phyloP scores from a whole-genome alignment of 768 basidiomycete species.

The Russula sp. region DNA sequence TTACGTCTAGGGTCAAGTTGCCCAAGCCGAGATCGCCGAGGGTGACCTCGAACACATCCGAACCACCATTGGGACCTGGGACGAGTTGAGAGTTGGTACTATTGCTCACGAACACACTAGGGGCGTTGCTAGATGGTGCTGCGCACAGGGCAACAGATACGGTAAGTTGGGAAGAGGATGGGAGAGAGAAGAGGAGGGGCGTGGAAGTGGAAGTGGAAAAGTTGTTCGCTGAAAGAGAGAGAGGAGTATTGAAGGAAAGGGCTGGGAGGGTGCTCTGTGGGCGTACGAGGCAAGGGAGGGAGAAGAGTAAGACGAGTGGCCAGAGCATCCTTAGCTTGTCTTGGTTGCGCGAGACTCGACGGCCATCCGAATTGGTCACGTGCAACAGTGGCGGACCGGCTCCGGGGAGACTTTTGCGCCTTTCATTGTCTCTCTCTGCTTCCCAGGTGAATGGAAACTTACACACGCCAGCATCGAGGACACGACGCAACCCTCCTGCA shows the following conservation, averaged over 20 bases:
- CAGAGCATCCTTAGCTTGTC: background rate
- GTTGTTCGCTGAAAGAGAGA: conserved; percentile 18
- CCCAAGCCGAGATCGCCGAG: conserved; percentile 48
- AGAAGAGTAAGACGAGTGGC: background rate
- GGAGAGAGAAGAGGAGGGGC: conserved; percentile 35
- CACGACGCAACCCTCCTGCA: conserved; percentile 5
- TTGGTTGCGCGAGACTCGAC: too few relatives aligned
- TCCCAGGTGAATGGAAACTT: conserved; percentile 21
- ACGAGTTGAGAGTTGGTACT: conserved; percentile 37
- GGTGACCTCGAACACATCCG: conserved; percentile 48
- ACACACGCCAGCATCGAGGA: conserved; percentile 21
- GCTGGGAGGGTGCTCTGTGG: background rate
- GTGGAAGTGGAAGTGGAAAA: conserved; percentile 12
- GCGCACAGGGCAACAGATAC: conserved; percentile 40
- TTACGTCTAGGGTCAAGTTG: conserved; percentile 47
- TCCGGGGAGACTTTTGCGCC: too few relatives aligned
- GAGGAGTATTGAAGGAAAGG: conserved; percentile 4
- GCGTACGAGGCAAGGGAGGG: background rate
- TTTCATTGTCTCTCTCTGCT: too few relatives aligned
- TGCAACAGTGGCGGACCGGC: too few relatives aligned
- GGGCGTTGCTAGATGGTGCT: conserved; percentile 32
- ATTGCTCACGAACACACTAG: conserved; percentile 62
- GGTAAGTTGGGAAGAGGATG: conserved; percentile 31
- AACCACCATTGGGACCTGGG: conserved; percentile 42
- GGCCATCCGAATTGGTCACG: too few relatives aligned